Conservation (phyloP, 352 stramenopile genomes). For the Thraustotheca clavata region DNA sequence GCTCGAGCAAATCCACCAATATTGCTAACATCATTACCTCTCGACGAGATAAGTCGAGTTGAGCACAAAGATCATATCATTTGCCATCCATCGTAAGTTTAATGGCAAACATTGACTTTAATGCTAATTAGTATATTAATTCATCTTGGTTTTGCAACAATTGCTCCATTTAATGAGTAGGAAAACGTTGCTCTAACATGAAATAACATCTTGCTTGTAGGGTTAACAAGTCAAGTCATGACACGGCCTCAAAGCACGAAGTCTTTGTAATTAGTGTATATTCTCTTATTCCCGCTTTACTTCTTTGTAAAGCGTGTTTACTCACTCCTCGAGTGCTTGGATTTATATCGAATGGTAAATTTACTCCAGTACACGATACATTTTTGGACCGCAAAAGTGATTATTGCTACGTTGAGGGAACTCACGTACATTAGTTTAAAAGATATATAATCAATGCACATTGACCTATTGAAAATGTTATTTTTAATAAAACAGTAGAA, state of each 20-base stretch:
- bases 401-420: neutral
- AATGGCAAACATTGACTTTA: neutral
- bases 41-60: neutral
- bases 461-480: too few species aligned
- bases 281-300: neutral
- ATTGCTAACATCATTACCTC: neutral
- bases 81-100: neutral
- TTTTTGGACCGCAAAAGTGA: neutral
- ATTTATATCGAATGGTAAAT: neutral
- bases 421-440: neutral
- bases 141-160: neutral
- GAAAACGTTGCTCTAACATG: neutral
- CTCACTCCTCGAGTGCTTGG: neutral
- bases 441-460: too few species aligned
- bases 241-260: neutral
- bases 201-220: neutral
- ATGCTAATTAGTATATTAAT: neutral
- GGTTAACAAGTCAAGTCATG: neutral
- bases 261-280: constrained; percentile 17
- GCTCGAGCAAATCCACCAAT: neutral
- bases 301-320: neutral
- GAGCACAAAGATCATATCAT: neutral
- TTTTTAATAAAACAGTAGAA: neutral
- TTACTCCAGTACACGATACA: neutral
- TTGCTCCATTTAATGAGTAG: neutral